A percentile compares a stretch with the other conserved stretches of the same genome.
Conservation (phyloP, 805 yeast genomes). For the Zygosaccharomyces gambellarensis region DNA sequence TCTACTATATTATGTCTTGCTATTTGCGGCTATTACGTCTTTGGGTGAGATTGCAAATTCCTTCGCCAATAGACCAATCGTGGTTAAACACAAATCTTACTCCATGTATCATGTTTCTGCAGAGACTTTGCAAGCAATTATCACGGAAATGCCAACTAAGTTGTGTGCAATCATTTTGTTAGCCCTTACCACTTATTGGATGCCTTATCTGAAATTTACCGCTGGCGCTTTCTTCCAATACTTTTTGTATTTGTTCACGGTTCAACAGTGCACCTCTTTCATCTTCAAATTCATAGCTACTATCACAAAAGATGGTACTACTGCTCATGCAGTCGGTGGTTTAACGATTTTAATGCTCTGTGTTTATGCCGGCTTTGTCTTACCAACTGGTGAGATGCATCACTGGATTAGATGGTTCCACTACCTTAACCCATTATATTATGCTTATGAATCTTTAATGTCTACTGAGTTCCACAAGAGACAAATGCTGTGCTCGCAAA, state of each 20-base stretch:
- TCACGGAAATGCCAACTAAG: slow-evolving; percentile 55
- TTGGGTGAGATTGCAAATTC: slow-evolving; percentile 57
- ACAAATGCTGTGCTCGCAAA: slow-evolving; percentile 45
- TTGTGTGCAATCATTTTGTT: slow-evolving; percentile 45
- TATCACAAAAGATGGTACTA: slow-evolving; percentile 47
- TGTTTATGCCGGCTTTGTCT: slow-evolving; percentile 53
- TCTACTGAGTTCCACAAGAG: slow-evolving; percentile 53
- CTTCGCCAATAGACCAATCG: slow-evolving; percentile 57
- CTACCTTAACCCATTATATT: slow-evolving; percentile 45
- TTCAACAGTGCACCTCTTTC: slow-evolving; percentile 50
- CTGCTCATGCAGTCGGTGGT: slow-evolving; percentile 55
- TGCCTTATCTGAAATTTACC: slow-evolving; percentile 46
- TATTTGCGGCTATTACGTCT: slow-evolving; percentile 57
- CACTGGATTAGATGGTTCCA: slow-evolving; percentile 61
- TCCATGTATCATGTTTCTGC: slow-evolving; percentile 62
- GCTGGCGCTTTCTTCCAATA: slow-evolving; percentile 55
- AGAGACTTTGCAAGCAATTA: slow-evolving; percentile 52
- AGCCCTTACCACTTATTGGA: slow-evolving; percentile 47
- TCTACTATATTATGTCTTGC: slow-evolving; percentile 53
- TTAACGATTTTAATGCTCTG: slow-evolving; percentile 51
- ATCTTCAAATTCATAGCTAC: slow-evolving; percentile 53
- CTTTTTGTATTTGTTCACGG: slow-evolving; percentile 41
- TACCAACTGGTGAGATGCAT: slow-evolving; percentile 43
- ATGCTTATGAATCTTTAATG: slow-evolving; percentile 51
- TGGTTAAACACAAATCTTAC: slow-evolving; percentile 60